These are phyloP conservation scores for Fagus sylvatica DNA, from an alignment of 306 rosid genomes.

Conservation along the genomic window DNA sequence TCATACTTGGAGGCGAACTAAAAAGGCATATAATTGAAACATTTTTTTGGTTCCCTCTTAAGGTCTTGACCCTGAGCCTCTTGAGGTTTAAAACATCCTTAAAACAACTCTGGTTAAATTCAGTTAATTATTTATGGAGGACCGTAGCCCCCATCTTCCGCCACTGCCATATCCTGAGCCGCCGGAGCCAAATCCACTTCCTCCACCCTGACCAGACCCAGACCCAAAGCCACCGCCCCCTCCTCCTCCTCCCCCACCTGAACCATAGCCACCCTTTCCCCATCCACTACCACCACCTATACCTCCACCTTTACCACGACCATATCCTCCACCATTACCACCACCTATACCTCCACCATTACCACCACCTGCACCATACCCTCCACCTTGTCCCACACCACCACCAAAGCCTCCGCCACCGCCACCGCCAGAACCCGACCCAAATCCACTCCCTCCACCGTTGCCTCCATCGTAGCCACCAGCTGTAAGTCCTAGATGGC, in stretches of 20 bases:
- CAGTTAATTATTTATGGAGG: background rate
- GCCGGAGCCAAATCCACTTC: slow-evolving; percentile 17
- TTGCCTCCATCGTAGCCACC: slow-evolving; percentile 38
- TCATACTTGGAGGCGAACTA: background rate
- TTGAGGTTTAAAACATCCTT: background rate
- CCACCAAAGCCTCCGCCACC: background rate
- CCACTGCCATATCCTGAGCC: background rate
- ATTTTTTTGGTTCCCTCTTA: background rate
- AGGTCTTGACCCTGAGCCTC: background rate
- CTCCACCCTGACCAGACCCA: slow-evolving; percentile 15
- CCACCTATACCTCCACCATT: background rate
- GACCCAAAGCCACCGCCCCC: slow-evolving; percentile 20
- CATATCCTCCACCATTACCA: too few species aligned
- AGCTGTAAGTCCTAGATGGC: slow-evolving; percentile 7
- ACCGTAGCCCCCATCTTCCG: background rate
- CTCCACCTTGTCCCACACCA: background rate
- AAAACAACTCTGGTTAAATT: background rate
- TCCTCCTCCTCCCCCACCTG: slow-evolving; percentile 19
- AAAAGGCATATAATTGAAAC: background rate
- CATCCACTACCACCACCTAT: slow-evolving; percentile 22
- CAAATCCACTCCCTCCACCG: slow-evolving; percentile 23
- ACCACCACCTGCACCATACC: background rate
- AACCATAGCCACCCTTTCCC: slow-evolving; percentile 26
- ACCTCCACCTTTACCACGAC: slow-evolving; percentile 36
- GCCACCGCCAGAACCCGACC: background rate